Percentiles rank a stretch among this genome's conserved stretches.
phyloP scores from a whole-genome alignment of 2,329 filamentous ascomycete species.

The Ascomycota sp. region DNA sequence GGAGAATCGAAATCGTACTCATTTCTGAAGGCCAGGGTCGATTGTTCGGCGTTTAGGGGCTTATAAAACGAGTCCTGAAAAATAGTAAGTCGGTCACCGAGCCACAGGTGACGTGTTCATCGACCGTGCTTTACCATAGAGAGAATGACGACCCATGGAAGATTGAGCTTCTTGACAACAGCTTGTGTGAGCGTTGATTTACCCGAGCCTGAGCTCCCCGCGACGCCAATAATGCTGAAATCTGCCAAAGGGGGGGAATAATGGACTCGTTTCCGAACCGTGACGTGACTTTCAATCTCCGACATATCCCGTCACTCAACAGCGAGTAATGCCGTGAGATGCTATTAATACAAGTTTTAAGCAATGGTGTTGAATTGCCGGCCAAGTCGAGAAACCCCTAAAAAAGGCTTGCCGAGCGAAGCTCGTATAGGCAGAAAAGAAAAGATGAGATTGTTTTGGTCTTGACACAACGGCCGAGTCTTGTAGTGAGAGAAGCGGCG shows the following conservation, averaged over 20 bases:
- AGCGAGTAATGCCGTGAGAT: no score
- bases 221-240: slow-evolving; percentile 88
- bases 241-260: slow-evolving; percentile 94
- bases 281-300: slow-evolving; percentile 20
- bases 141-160: slow-evolving; percentile 95
- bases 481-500: no score
- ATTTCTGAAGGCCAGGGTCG: slow-evolving; percentile 62
- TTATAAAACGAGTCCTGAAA: slow-evolving; percentile 99
- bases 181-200: slow-evolving; percentile 89
- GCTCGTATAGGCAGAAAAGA: no score
- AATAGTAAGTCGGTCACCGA: no score
- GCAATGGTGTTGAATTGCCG: no score
- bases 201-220: slow-evolving; percentile 80
- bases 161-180: slow-evolving; percentile 71
- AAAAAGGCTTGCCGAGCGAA: no score
- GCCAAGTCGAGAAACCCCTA: no score
- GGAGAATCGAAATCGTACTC: slow-evolving; percentile 95
- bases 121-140: slow-evolving; percentile 66
- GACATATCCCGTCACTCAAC: slow-evolving; percentile 9
- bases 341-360: no score
- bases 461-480: no score
- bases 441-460: no score
- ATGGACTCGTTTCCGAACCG: slow-evolving; percentile 40
- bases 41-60: slow-evolving; percentile 59
- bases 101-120: no score